Conservation (phyloP, 2,329 filamentous ascomycete genomes). For the Fusarium pseudonygamai region DNA sequence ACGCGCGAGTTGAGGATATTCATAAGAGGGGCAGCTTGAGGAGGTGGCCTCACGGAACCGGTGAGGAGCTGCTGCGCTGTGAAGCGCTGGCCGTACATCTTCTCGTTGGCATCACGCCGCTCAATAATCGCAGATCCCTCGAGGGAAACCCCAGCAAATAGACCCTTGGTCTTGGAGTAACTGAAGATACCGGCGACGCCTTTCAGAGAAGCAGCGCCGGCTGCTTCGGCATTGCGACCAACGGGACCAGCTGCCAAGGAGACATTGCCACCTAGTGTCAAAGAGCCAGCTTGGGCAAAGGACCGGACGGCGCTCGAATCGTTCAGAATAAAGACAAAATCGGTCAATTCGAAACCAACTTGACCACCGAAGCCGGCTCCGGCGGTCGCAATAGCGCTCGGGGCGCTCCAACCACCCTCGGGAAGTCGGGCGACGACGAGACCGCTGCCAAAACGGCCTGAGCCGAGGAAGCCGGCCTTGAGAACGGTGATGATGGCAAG, state of each 20-base stretch:
- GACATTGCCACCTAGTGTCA: conserved; percentile 96
- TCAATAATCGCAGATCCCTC: conserved; percentile 95
- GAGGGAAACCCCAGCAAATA: conserved; percentile 94
- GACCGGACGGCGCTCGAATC: conserved; percentile 89
- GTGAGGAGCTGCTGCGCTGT: conserved; percentile 84
- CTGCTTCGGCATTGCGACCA: conserved; percentile 94
- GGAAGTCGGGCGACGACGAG: conserved; percentile 82
- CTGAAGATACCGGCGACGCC: conserved; percentile 93
- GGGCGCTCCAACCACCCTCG: conserved; percentile 83
- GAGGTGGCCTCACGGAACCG: conserved; percentile 80
- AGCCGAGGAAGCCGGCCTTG: conserved; percentile 87
- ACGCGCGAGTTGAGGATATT: conserved; percentile 83
- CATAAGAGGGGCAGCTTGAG: conserved; percentile 85
- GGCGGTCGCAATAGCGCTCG: conserved; percentile 81
- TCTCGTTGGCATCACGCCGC: conserved; percentile 95
- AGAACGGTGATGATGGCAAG: conserved; percentile 87
- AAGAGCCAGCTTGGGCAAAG: conserved; percentile 89
- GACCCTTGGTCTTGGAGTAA: conserved; percentile 96
- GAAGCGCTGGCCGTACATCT: conserved; percentile 86
- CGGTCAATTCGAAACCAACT: conserved; percentile 87
- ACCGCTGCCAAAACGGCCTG: conserved; percentile 82
- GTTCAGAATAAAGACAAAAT: conserved; percentile 99
- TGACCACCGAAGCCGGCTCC: conserved; percentile 87
- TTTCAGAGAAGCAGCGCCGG: conserved; percentile 89
- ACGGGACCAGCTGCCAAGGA: conserved; percentile 94